phyloP scores from a whole-genome alignment of 2,329 filamentous ascomycete genomes.

The Fusarium pilosicola region DNA sequence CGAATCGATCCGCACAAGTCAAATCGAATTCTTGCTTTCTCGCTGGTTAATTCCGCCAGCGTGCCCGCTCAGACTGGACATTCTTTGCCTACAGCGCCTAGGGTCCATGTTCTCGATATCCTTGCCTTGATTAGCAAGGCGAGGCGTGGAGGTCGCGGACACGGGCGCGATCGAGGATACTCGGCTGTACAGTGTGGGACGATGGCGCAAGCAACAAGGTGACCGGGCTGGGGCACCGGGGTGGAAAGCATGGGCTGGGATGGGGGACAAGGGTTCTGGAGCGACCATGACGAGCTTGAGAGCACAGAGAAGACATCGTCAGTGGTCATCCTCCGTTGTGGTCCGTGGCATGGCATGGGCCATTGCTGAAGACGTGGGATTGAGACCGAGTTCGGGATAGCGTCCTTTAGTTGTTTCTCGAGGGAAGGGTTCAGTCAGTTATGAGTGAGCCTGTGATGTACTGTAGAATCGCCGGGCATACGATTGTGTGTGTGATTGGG shows the following conservation, averaged over 20 bases:
- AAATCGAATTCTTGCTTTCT: constrained; percentile 30
- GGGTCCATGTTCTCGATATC: constrained; percentile 19
- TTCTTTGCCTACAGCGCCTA: constrained; percentile 20
- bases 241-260: constrained; percentile 38
- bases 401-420: constrained; percentile 15
- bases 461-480: not conserved
- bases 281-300: constrained; percentile 41
- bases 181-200: constrained; percentile 47
- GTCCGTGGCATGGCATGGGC: constrained; percentile 32
- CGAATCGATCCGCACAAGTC: constrained; percentile 29
- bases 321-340: constrained; percentile 34
- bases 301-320: constrained; percentile 30
- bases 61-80: constrained; percentile 14
- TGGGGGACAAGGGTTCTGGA: constrained; percentile 38
- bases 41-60: constrained; percentile 22
- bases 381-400: constrained; percentile 30
- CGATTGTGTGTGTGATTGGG: constrained; percentile 8
- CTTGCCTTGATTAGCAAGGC: constrained; percentile 40
- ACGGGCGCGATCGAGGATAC: constrained; percentile 42
- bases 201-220: constrained; percentile 45
- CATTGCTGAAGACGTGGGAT: constrained; percentile 40
- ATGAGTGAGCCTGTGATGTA: constrained; percentile 3
- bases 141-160: constrained; percentile 43
- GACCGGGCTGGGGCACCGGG: constrained; percentile 40
- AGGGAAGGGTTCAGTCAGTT: constrained; percentile 17